A percentile compares a stretch with the other conserved stretches of the same genome.
phyloP scores from a whole-genome alignment of 2,329 filamentous ascomycete species.

The Lecanicillium sp. region DNA sequence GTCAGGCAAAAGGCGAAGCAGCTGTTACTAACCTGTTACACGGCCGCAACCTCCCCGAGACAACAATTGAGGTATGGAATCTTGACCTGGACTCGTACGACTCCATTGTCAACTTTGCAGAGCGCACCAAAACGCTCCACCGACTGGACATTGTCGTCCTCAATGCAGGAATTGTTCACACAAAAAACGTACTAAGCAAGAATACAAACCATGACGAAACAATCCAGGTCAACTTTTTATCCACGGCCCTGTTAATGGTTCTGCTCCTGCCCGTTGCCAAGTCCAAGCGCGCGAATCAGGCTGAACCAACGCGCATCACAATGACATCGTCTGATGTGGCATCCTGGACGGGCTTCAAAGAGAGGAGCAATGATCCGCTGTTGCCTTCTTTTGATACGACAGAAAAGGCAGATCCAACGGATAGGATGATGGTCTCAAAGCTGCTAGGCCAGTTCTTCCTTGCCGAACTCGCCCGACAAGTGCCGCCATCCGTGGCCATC shows the following conservation, averaged over 20 bases:
- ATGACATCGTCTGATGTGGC: slow-evolving; percentile 17
- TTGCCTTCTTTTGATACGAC: slow-evolving; percentile 14
- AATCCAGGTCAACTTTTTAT: slow-evolving; percentile 43
- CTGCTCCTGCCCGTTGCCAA: slow-evolving; percentile 39
- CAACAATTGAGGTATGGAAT: slow-evolving; percentile 19
- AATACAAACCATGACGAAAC: slow-evolving; percentile 29
- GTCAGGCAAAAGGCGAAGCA: slow-evolving; percentile 18
- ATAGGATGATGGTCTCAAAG: slow-evolving; percentile 18
- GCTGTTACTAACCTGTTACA: slow-evolving; percentile 7
- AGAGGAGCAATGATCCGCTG: slow-evolving; percentile 11
- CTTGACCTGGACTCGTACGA: slow-evolving; percentile 32
- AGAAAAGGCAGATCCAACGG: neutral
- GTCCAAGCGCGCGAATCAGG: slow-evolving; percentile 14
- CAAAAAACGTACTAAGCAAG: slow-evolving; percentile 13
- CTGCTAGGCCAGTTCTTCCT: slow-evolving; percentile 25
- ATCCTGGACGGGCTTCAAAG: slow-evolving; percentile 12
- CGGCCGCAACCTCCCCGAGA: neutral
- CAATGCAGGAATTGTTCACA: slow-evolving; percentile 20
- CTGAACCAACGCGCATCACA: slow-evolving; percentile 11
- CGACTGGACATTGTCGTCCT: slow-evolving; percentile 31
- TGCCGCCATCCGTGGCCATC: slow-evolving; percentile 13
- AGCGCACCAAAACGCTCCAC: slow-evolving; percentile 19
- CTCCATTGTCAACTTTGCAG: slow-evolving; percentile 29
- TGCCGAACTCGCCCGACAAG: slow-evolving; percentile 18
- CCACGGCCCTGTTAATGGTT: slow-evolving; percentile 37